Conservation (phyloP, 495 filamentous ascomycete species). For the Hypoxylon fragiforme region DNA sequence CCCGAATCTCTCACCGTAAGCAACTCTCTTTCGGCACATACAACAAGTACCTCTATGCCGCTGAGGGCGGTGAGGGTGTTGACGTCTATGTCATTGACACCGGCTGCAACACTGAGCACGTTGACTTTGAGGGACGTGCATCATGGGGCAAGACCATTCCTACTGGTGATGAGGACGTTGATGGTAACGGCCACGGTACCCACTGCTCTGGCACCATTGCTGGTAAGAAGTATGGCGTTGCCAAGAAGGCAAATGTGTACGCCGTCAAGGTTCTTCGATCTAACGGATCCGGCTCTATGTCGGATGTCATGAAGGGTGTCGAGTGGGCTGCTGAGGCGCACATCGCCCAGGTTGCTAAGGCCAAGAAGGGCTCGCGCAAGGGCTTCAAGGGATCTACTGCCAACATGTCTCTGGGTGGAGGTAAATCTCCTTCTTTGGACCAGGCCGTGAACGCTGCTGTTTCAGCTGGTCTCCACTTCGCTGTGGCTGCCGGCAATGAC, state of each 20-base stretch:
- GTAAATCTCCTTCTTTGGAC: constrained; percentile 89
- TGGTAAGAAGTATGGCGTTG: constrained; percentile 98
- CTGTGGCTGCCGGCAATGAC: constrained; percentile 97
- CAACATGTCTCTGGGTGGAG: constrained; percentile 98
- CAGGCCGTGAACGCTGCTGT: constrained; percentile 93
- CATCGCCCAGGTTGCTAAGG: constrained; percentile 68
- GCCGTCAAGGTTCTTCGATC: constrained; percentile 98
- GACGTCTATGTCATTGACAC: constrained; percentile 99
- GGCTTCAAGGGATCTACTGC: constrained; percentile 97
- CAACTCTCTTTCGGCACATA: constrained; percentile 84
- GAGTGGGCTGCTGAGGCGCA: constrained; percentile 89
- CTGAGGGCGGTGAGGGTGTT: constrained; percentile 93
- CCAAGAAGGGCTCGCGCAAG: constrained; percentile 84
- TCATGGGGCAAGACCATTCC: constrained; percentile 97
- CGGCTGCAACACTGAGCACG: constrained; percentile 89
- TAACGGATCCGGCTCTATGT: constrained; percentile 97
- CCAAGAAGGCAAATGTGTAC: constrained; percentile 96
- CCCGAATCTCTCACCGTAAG: constrained; percentile 94
- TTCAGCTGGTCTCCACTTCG: constrained; percentile 88
- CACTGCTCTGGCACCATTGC: constrained; percentile 98
- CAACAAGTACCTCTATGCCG: constrained; percentile 96
- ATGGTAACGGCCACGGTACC: constrained; percentile 98
- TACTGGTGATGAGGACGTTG: constrained; percentile 74
- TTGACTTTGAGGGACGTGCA: constrained; percentile 96
- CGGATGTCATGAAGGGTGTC: constrained; percentile 97